Conservation (phyloP, 495 filamentous ascomycete genomes). For the Margaritispora aquatica region DNA sequence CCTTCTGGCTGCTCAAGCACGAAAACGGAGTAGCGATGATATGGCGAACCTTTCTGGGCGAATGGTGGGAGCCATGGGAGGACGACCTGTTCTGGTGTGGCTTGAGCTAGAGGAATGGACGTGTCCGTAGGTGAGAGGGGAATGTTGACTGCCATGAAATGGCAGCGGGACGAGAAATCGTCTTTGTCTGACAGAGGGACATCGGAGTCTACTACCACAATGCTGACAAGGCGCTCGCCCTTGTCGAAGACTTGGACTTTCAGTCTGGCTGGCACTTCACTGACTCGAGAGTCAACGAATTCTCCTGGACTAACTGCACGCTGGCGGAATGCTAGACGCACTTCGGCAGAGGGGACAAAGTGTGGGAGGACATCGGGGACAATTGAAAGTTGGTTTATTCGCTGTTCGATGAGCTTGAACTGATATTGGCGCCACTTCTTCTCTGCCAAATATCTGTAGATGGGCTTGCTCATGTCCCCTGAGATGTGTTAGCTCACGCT, state of each 20-base stretch:
- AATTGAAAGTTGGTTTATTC: constrained; percentile 81
- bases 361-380: constrained; percentile 88
- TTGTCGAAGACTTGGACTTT: constrained; percentile 78
- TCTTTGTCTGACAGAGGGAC: constrained; percentile 77
- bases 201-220: constrained; percentile 85
- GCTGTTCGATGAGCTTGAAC: constrained; percentile 69
- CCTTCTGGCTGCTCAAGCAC: constrained; percentile 71
- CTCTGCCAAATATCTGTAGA: constrained; percentile 88
- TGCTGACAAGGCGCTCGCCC: constrained; percentile 72
- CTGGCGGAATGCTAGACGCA: constrained; percentile 70
- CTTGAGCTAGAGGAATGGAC: constrained; percentile 39
- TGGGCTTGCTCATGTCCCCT: constrained; percentile 95
- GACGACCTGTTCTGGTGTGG: constrained; percentile 54
- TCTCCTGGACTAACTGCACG: constrained; percentile 65
- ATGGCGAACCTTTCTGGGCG: constrained; percentile 83
- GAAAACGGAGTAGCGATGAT: constrained; percentile 81
- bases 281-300: constrained; percentile 63
- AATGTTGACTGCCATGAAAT: constrained; percentile 72
- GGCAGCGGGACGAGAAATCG: constrained; percentile 69
- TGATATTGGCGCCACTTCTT: constrained; percentile 80
- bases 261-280: constrained; percentile 64
- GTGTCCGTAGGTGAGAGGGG: constrained; percentile 42
- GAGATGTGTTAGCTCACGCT: constrained; percentile 17
- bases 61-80: constrained; percentile 80
- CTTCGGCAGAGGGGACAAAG: constrained; percentile 72